Percentiles rank a stretch among this genome's conserved stretches.
phyloP scores from a whole-genome alignment of 2,329 filamentous ascomycete species.

The Phialophora chinensis region DNA sequence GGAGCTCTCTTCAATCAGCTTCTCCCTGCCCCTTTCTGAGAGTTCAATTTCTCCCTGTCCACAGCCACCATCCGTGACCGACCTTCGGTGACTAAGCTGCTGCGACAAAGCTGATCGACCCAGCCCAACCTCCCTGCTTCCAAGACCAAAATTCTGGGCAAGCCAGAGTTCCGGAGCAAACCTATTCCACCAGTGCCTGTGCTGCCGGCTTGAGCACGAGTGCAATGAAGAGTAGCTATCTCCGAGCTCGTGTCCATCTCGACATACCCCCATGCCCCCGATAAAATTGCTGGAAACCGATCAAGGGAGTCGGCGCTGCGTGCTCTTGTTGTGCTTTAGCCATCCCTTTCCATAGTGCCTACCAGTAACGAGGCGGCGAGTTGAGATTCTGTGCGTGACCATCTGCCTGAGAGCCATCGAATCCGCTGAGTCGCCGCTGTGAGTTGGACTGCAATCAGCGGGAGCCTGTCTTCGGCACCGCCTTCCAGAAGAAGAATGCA shows the following conservation, averaged over 20 bases:
- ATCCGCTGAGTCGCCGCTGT: not conserved
- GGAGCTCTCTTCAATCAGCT: not conserved
- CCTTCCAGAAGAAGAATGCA: slow-evolving; percentile 68
- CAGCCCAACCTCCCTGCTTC: not conserved
- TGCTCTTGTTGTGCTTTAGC: not conserved
- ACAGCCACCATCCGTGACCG: not conserved
- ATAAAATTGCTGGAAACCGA: not conserved
- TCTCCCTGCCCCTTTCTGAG: not conserved
- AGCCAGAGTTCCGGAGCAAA: not conserved
- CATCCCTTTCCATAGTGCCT: not conserved
- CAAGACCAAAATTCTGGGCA: not conserved
- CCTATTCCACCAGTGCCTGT: not conserved
- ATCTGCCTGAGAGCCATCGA: not conserved
- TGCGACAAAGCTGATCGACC: not conserved
- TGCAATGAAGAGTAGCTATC: not conserved
- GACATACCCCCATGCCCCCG: not conserved
- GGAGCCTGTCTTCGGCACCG: slow-evolving; percentile 42
- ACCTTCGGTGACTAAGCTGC: not conserved
- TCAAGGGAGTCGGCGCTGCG: not conserved
- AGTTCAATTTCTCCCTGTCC: not conserved
- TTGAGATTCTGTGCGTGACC: not conserved
- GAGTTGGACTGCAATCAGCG: not conserved
- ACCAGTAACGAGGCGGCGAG: not conserved
- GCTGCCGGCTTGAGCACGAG: not conserved
- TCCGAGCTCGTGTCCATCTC: not conserved